These are phyloP conservation scores for Alliaria petiolata DNA, from an alignment of 345 rosid species.

Conservation along the genomic window DNA sequence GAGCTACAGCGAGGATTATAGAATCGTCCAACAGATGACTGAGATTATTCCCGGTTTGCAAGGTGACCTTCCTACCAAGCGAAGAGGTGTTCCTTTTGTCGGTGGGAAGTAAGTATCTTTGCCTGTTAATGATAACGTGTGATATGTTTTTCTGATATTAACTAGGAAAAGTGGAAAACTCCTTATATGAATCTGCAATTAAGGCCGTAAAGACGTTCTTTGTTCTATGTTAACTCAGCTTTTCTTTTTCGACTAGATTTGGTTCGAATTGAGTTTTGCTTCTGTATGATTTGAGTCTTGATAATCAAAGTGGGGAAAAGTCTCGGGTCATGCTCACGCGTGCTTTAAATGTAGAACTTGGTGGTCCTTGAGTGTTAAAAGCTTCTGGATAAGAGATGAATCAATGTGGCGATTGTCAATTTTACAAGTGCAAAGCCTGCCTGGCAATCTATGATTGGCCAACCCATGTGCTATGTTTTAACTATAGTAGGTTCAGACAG, in stretches of 20 bases:
- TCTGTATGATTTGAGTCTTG: constrained; percentile 7
- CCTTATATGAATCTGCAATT: not conserved
- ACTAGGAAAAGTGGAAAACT: not conserved
- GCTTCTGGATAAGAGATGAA: not conserved
- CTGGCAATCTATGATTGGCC: not conserved
- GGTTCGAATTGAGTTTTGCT: not conserved
- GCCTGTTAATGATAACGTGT: not conserved
- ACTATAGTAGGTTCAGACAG: not conserved
- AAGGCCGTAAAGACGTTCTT: not conserved
- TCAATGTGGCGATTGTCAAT: not conserved
- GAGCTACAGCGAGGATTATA: constrained; percentile 71
- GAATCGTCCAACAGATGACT: constrained; percentile 59
- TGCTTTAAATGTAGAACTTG: not conserved
- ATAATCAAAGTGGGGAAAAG: not conserved
- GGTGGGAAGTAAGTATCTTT: constrained; percentile 55
- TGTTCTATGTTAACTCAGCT: not conserved
- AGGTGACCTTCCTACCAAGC: constrained; percentile 51
- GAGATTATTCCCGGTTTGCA: constrained; percentile 69
- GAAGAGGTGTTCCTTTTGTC: constrained; percentile 57
- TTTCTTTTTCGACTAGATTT: constrained; percentile 1
- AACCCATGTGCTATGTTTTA: constrained; percentile 11
- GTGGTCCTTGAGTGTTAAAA: constrained; percentile 16
- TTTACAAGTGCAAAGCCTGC: not conserved
- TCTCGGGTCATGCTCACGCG: not conserved
- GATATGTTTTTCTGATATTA: not conserved